Evolutionary conservation across 2,329 filamentous ascomycete genomes (phyloP), one percentile per base, ranked within the genome.

Genomic region (Pestalotiopsis sp.): DNA sequence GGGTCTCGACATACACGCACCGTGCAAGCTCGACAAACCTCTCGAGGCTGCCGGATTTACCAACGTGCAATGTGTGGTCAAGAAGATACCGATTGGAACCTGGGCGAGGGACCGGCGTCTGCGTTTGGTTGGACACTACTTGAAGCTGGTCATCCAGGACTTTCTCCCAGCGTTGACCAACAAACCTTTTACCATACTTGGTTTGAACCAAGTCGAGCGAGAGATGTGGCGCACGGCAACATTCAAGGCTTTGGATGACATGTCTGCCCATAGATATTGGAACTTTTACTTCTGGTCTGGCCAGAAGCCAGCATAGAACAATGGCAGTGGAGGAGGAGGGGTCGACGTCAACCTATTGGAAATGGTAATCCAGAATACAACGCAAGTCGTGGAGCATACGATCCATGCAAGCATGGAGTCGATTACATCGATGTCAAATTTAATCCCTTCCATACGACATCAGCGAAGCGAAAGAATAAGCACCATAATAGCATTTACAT

Each of bases 41-140:
- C 68, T 75, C 52, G 61, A 77, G 38, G 75, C 76, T 0, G 79
- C 80, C 0, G 85, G 85, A 27, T 87, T 85, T 72, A 62, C 56
- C 17, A 66, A 70, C 36, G 41, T 67, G 6, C 68, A 70, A 23
- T 66, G 70, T 60, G 64, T 73, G 66, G 69, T 72, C 65, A 72
- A 71, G 68, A 71, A 71, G 68, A 66, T 71, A 13, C 69, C 69
- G 39, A 64, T 71, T 36, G 69, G 69, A 4, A 66, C 57, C 25
- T 71, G 69, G 69, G 65, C 69, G 20, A 60, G 66, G 31, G 69
- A 71, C 68, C 62, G 58, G 20, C 66, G 66, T 13, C 68, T 69
- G 9, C 45, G 69, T 23, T 49, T 69, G 14, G 60, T 70, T 39
- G 70, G 66, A n/a, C 64, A 66, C n/a, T 73, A 72, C 64, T 62